These are phyloP conservation scores for Tuber magnatum DNA, from an alignment of 495 filamentous ascomycete genomes.

Conservation along the genomic window DNA sequence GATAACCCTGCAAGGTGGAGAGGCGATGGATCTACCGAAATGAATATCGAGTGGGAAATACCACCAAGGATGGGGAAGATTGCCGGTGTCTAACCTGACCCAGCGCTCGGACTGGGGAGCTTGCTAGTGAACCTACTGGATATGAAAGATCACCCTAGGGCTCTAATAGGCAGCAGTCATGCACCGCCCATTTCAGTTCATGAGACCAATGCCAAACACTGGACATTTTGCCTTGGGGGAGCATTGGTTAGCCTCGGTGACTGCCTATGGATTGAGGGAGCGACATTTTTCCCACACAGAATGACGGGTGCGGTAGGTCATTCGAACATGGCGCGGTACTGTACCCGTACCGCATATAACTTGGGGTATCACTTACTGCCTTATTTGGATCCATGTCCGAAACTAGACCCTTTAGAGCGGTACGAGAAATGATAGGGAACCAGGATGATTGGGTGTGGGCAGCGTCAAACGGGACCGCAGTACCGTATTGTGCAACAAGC, in stretches of 20 bases:
- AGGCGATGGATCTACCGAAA: not conserved
- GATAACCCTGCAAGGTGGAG: not conserved
- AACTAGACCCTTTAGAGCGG: not conserved
- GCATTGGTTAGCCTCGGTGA: not conserved
- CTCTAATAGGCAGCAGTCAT: not conserved
- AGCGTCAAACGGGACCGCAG: not conserved
- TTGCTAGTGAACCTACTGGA: not conserved
- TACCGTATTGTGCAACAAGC: too few relatives aligned
- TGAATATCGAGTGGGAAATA: not conserved
- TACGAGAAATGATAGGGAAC: not conserved
- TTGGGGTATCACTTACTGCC: not conserved
- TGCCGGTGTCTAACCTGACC: not conserved
- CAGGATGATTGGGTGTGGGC: not conserved
- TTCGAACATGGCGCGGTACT: not conserved
- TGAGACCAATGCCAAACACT: not conserved
- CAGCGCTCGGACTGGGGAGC: not conserved
- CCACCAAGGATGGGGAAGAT: not conserved
- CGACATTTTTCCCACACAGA: not conserved
- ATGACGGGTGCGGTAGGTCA: not conserved
- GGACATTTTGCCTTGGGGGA: not conserved
- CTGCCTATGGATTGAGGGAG: not conserved
- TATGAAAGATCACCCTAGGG: not conserved
- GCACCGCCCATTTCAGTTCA: not conserved
- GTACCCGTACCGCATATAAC: not conserved
- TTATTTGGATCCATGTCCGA: not conserved